These are phyloP conservation scores for Leccinum fibrillosum DNA, from an alignment of 768 basidiomycete genomes.

Conservation along the genomic window DNA sequence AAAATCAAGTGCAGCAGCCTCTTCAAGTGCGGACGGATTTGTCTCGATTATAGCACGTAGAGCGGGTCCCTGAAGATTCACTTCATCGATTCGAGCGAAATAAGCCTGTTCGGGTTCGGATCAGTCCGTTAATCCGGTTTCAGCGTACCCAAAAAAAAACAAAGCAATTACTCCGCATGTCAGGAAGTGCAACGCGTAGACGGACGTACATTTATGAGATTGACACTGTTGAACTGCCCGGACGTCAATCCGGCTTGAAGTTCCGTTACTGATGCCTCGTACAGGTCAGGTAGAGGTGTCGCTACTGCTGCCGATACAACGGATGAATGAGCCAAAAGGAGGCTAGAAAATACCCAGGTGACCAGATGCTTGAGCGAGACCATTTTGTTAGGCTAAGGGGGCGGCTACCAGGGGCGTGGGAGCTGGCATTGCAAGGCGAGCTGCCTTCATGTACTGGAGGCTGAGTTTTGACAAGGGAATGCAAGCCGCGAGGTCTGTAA, in stretches of 20 bases:
- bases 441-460: slow-evolving; percentile 6
- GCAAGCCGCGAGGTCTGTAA: background rate
- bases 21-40: slow-evolving; percentile 35
- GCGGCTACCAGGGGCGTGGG: background rate
- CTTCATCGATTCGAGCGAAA: slow-evolving; percentile 41
- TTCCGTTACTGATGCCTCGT: slow-evolving; percentile 39
- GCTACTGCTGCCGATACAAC: slow-evolving; percentile 10
- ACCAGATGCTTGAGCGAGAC: slow-evolving; percentile 4
- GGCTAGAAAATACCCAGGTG: slow-evolving; percentile 4
- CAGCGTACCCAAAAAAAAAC: background rate
- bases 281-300: slow-evolving; percentile 36
- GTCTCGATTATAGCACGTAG: slow-evolving; percentile 41
- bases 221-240: slow-evolving; percentile 38
- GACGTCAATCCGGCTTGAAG: slow-evolving; percentile 37
- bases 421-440: background rate
- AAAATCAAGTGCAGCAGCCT: slow-evolving; percentile 34
- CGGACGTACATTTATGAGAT: slow-evolving; percentile 36
- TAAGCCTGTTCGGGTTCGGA: slow-evolving; percentile 33
- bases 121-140: background rate
- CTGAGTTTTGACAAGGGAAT: background rate
- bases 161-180: background rate
- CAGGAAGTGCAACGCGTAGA: background rate
- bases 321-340: slow-evolving; percentile 3
- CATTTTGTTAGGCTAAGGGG: background rate
- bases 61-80: slow-evolving; percentile 36